Base-by-base conservation (phyloP, 2,329 filamentous ascomycete species). In the Tolypocladium ophioglossoides region DNA sequence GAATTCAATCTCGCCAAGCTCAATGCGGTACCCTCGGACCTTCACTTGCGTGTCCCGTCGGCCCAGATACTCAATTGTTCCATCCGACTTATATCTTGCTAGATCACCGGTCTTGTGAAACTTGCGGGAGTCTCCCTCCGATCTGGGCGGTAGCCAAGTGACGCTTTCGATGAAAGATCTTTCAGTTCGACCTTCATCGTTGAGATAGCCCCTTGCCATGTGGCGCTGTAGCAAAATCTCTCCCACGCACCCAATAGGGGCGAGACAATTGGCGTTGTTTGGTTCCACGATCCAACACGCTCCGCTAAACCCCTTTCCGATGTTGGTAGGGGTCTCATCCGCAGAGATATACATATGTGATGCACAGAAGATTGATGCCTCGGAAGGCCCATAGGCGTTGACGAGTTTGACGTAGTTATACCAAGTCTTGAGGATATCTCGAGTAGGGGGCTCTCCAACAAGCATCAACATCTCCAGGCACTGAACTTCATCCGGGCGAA, bases 61-160 rank as follows among this genome's bases (percentile, higher is more conserved):
- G n/a, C n/a, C n/a, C n/a, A n/a, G n/a, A n/a, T n/a, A n/a, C n/a
- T n/a, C n/a, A n/a, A n/a, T n/a, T 18, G 38, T 54, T 10, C 58
- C 59, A 40, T 61, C 58, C 4, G 44, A 59, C 38, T 70, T 62
- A 32, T 74, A 74, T 47, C 63, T 50, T 1, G 57, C 60, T 16
- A 58, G 38, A 38, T 63, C 61, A 12, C 61, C 61, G 1, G 62
- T 60, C 27, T 47, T 55, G 51, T 63, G 53, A 16, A 8, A 41
- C 9, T 24, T 41, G 7, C 40, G 40, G 10, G 20, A 24, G 10
- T 41, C 40, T 4, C 10, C 9, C 1, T 41, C 12, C 6, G 20
- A 2, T 24, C 1, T 24, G 8, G 20, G 20, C 11, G 18, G 10
- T 4, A 41, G n/a, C 39, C 39, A 24, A 14, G n/a, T 6, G 20